Base-by-base conservation (phyloP, 2,329 filamentous ascomycete species). In the Emmonsiellopsis sp. region DNA sequence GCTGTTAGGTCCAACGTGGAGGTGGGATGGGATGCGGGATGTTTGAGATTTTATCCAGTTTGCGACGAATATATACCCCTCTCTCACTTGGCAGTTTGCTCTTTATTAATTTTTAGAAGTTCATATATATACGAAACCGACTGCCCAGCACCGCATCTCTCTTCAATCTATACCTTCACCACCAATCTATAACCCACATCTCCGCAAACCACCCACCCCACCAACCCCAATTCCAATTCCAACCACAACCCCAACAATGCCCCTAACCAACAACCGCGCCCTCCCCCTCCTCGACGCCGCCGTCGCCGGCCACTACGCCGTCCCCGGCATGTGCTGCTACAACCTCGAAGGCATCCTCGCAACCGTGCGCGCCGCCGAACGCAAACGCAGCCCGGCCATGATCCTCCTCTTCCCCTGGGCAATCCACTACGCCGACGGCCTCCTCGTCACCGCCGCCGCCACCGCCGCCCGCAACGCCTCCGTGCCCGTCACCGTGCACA, bases 331-430 rank as follows among this genome's bases (percentile, higher is more conserved):
- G 73, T 83, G 81, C 75, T 75, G 72, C 63, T 85, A 87, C 75
- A 86, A 88, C 63, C 72, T 87, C 55, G 85, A 89, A 71, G 81
- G 81, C 47, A 83, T 89, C 59, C 73, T 87, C 30, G 84, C 83
- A 1, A 83, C 81, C 3, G 81, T 87, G 46, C 78, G 79, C 59
- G 85, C 85, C 7, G 85, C 85, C 55, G 84, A 87, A 70, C 77
- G 78, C 30, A 84, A 84, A 57, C 74, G 74, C 46, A 84, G 84
- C 0, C 84, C 85, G 0, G 78, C 83, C 55, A 86, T 88, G 74
- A 81, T 88, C 61, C 81, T 86, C 30, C 79, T 88, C 59, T 88
- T 89, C 69, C 85, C 85, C 16, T 88, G 85, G 85, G 84, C 85
- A 0, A 76, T 87, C 51, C 73, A 83, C 57, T 87, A 85, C 70